Evolutionary conservation across 768 basidiomycete genomes (phyloP).

Genomic region (Pluteus cervinus): DNA sequence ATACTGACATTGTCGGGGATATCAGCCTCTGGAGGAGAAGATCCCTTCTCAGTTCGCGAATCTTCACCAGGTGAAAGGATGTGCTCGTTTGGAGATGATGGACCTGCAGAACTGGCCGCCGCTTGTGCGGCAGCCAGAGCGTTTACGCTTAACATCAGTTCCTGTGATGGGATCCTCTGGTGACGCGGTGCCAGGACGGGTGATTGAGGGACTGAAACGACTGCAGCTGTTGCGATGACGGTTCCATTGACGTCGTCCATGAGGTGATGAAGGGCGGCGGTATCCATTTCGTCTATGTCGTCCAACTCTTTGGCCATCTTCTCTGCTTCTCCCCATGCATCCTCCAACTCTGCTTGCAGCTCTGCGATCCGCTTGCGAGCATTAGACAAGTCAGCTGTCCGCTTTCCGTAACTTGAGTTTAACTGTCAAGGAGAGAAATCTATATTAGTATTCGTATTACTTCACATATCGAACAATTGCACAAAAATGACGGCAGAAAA

Average conservation of each 20-base stretch:
- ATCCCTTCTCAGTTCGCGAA: slow-evolving; percentile 11
- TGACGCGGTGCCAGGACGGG: slow-evolving; percentile 10
- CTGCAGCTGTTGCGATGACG: slow-evolving; percentile 42
- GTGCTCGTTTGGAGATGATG: background rate
- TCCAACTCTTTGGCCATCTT: slow-evolving; percentile 69
- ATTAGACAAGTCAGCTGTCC: slow-evolving; percentile 49
- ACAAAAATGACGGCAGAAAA: no score
- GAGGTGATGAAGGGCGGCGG: slow-evolving; percentile 26
- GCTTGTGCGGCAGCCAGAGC: background rate
- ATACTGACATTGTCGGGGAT: slow-evolving; percentile 34
- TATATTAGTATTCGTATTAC: background rate
- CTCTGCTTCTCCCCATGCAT: slow-evolving; percentile 78
- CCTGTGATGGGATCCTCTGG: slow-evolving; percentile 9
- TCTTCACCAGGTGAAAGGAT: background rate
- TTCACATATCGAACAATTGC: background rate
- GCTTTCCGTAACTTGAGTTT: slow-evolving; percentile 65
- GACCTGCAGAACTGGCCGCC: background rate
- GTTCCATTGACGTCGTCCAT: slow-evolving; percentile 30
- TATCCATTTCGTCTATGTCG: slow-evolving; percentile 52
- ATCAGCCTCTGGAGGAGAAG: slow-evolving; percentile 13
- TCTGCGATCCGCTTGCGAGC: slow-evolving; percentile 42
- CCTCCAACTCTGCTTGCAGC: slow-evolving; percentile 67
- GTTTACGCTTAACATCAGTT: background rate
- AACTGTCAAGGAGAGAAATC: slow-evolving; percentile 29
- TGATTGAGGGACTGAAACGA: slow-evolving; percentile 31